Evolutionary conservation across 2,329 filamentous ascomycete species (phyloP), one percentile per base, ranked within the genome.

Genomic region (Westerdykella sp.): DNA sequence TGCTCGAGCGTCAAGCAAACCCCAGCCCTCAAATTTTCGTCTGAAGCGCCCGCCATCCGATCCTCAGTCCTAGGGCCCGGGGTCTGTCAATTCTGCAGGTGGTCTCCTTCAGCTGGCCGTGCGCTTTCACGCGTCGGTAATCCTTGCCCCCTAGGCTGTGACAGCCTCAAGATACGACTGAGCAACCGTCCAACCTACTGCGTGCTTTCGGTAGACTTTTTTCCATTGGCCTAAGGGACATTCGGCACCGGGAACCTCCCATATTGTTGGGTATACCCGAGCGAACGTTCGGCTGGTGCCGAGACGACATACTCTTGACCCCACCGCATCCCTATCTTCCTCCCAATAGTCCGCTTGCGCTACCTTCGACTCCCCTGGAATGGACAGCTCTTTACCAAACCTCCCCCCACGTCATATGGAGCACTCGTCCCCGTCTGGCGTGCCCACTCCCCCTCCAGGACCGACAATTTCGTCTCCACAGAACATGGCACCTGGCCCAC

Each of bases 251-350:
- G 50, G 47, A 57, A 45, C 40, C 48, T 41, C 47, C 57, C 56
- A 51, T 46, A 50, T 52, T 51, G 51, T 51, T 58, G 51, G 54
- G 50, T 51, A 49, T 48, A 47, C 50, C 48, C 48, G 47, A 49
- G 51, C 52, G 49, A 14, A 53, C 46, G 44, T 50, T 66, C 65
- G 64, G 62, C 57, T 62, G 47, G 50, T 62, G 44, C 64, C 63
- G 62, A 65, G 48, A 50, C 44, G 35, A 49, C 43, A 51, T 44
- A 44, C 49, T 45, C 41, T 56, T 54, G 42, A 54, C 57, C 56
- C 59, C 53, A 59, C 55, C 52, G 52, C 48, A 47, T 49, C 48
- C 41, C 42, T 52, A 51, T 53, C 45, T 41, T 45, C 41, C 39
- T 43, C 49, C 40, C 38, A 37, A 44, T 49, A 47, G 45, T 37